phyloP scores from a whole-genome alignment of 2,329 filamentous ascomycete species.

The Colletotrichum musicola region DNA sequence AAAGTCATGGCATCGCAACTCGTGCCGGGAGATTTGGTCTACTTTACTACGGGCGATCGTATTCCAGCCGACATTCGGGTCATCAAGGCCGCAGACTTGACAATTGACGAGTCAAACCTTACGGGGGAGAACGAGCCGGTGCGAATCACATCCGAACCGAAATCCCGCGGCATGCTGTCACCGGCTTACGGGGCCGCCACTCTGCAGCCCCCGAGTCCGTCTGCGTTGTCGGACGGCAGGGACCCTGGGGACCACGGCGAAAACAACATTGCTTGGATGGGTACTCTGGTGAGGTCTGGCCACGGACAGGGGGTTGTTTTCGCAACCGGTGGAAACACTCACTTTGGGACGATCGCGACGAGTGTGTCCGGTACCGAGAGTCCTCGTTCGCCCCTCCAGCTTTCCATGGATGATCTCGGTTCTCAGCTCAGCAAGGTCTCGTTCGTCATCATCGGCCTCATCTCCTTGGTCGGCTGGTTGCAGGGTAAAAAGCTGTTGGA shows the following conservation, averaged over 20 bases:
- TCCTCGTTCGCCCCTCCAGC: constrained; percentile 90
- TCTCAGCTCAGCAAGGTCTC: constrained; percentile 97
- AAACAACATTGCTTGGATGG: constrained; percentile 98
- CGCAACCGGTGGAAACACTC: constrained; percentile 91
- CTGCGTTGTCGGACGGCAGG: constrained; percentile 67
- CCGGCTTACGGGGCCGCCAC: constrained; percentile 46
- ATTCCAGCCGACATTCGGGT: constrained; percentile 97
- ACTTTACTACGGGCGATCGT: constrained; percentile 95
- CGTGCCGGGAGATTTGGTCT: constrained; percentile 90
- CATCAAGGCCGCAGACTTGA: constrained; percentile 87
- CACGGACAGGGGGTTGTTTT: constrained; percentile 98
- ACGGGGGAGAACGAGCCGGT: constrained; percentile 98
- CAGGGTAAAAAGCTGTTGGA: constrained; percentile 92
- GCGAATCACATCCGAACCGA: constrained; percentile 77
- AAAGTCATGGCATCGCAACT: constrained; percentile 90
- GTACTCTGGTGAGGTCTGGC: constrained; percentile 93
- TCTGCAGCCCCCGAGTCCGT: constrained; percentile 52
- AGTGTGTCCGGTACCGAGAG: constrained; percentile 96
- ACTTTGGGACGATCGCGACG: constrained; percentile 96
- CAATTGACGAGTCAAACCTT: constrained; percentile 96
- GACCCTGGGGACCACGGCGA: constrained; percentile 79
- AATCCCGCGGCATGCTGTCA: constrained; percentile 47
- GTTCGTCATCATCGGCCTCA: constrained; percentile 92
- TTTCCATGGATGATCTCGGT: constrained; percentile 97
- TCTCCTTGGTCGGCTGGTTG: constrained; percentile 89